Evolutionary conservation across 2,329 filamentous ascomycete species (phyloP), one percentile per base, ranked within the genome.

Genomic region (Leptographium galeiforme): DNA sequence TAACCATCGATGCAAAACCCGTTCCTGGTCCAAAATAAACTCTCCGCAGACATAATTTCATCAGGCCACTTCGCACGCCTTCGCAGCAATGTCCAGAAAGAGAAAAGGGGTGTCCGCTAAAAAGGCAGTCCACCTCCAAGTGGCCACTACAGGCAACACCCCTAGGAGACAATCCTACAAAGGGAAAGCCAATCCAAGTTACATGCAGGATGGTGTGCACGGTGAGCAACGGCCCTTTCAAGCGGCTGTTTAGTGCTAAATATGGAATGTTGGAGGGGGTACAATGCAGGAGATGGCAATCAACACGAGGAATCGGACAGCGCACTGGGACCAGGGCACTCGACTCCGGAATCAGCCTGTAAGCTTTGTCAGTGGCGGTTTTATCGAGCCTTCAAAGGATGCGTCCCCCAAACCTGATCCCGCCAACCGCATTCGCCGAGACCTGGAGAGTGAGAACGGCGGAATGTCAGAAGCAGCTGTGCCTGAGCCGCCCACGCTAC

Each of bases 311-410:
- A 72, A 73, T 51, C 72, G 73, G 50, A 67, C 68, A 38, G 68
- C 67, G 0, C 59, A 60, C n/a, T 71, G 67, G 67, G 66, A 63
- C 16, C 58, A 61, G 36, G 69, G 68, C 53, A 63, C 64, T 19
- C 72, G 66, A 48, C 65, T 81, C 11, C 69, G 78, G 52, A 64
- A 68, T 45, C 70, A 68, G 44, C 77, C 78, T 1, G 69, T 81
- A 5, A 57, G 57, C 0, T 81, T 81, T 53, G 65, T 79, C 48
- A 79, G 76, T 56, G 72, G 72, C n/a, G 78, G 77, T 6, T 61
- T 69, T 44, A 71, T 71, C 48, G 69, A 79, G 45, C 76, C 77
- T 5, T 63, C 78, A 4, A 69, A 74, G 53, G 11, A 16, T 11
- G 16, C n/a, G 16, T 25, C 34, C 7, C 7, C 12, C 16, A 32